phyloP scores from a whole-genome alignment of 306 rosid genomes.

The Canavalia ensiformis region DNA sequence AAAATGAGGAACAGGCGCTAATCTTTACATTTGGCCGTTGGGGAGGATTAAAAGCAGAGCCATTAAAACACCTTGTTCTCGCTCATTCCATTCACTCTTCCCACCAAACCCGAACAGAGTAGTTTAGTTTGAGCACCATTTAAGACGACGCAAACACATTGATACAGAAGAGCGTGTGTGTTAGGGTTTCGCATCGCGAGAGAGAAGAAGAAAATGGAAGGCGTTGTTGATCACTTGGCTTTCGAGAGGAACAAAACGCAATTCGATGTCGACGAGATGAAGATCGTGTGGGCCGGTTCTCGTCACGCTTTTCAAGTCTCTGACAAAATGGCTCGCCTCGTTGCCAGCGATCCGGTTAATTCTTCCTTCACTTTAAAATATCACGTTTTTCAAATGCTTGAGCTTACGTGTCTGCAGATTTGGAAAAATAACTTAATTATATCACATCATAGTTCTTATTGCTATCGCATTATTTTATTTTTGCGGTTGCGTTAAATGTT shows the following conservation, averaged over 20 bases:
- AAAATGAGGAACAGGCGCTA: not conserved
- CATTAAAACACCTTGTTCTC: not conserved
- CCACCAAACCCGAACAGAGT: not conserved
- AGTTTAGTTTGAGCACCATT: not conserved
- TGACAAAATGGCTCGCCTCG: constrained; percentile 86
- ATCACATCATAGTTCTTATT: constrained; percentile 7
- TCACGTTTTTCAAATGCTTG: not conserved
- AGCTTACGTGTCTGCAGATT: not conserved
- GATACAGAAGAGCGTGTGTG: not conserved
- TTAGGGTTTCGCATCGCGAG: not conserved
- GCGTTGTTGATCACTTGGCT: constrained; percentile 81
- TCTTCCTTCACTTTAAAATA: not conserved
- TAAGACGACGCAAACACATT: not conserved
- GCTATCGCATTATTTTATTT: not conserved
- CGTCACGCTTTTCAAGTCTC: constrained; percentile 69
- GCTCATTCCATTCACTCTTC: not conserved
- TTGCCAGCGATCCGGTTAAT: constrained; percentile 88
- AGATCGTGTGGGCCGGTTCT: constrained; percentile 93
- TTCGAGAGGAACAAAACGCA: constrained; percentile 77
- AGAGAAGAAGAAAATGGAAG: constrained; percentile 52
- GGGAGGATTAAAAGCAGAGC: not conserved
- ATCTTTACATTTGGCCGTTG: constrained; percentile 42
- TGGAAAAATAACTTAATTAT: not conserved
- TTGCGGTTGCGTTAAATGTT: not conserved
- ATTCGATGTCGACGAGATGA: constrained; percentile 90